Evolutionary conservation across 106 monocot species (phyloP).

Genomic region (Gastrodia elata): DNA sequence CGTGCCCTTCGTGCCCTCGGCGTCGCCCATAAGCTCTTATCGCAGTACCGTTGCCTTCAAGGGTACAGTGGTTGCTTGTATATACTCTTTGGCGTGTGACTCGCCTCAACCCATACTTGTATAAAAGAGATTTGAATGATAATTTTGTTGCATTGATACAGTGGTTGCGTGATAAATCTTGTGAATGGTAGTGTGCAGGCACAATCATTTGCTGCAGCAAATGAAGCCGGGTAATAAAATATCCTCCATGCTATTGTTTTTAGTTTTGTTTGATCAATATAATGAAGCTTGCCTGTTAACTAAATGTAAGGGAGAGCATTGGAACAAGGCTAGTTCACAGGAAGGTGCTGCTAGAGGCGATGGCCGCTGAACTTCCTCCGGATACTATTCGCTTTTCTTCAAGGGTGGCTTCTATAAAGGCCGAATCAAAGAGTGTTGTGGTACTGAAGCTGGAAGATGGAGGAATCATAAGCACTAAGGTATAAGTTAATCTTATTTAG

Average conservation of each 20-base stretch:
- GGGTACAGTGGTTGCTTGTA: conserved; percentile 8
- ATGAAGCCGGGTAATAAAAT: neutral
- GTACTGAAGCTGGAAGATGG: conserved; percentile 48
- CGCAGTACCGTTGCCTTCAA: conserved; percentile 6
- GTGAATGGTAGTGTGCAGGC: neutral
- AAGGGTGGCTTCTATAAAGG: conserved; percentile 43
- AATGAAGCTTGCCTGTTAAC: neutral
- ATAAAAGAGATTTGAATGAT: no score
- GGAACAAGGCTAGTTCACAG: conserved; percentile 22
- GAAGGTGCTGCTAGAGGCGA: conserved; percentile 33
- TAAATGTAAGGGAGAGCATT: neutral
- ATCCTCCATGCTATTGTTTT: neutral
- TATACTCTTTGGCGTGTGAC: no score
- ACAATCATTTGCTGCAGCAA: neutral
- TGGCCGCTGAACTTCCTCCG: conserved; percentile 39
- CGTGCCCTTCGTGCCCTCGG: conserved; percentile 48
- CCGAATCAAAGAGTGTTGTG: conserved; percentile 8
- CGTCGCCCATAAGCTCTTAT: conserved; percentile 28
- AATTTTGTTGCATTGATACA: neutral
- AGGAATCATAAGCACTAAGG: conserved; percentile 53
- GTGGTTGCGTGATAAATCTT: neutral
- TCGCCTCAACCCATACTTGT: no score
- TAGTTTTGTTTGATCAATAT: neutral
- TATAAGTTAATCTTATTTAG: conserved; percentile 2
- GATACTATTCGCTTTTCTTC: conserved; percentile 43